Conservation (phyloP, 2,329 filamentous ascomycete genomes). For the Ascochyta koolunga region DNA sequence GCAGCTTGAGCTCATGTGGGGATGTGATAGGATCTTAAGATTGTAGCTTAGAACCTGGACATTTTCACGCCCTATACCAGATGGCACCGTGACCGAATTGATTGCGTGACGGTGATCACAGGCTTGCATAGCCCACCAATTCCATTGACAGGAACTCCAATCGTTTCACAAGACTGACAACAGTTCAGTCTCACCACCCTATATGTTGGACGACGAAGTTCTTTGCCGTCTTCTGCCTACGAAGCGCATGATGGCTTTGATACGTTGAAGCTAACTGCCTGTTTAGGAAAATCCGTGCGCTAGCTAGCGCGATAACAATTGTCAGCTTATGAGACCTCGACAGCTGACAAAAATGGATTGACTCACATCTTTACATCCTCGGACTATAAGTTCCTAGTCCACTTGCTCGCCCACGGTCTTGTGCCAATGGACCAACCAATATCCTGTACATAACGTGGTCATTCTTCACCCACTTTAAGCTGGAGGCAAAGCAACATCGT, state of each 20-base stretch:
- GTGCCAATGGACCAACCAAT: not conserved
- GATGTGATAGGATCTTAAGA: constrained; percentile 46
- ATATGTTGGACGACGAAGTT: not conserved
- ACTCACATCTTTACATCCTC: constrained; percentile 2
- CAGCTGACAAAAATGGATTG: not conserved
- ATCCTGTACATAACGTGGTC: not conserved
- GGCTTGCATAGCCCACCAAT: not conserved
- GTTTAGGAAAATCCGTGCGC: constrained; percentile 3
- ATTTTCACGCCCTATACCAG: constrained; percentile 34
- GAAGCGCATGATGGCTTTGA: not conserved
- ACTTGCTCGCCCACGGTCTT: not conserved
- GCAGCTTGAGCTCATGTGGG: constrained; percentile 43
- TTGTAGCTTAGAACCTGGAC: constrained; percentile 49
- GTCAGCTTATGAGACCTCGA: not conserved
- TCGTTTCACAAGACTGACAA: not conserved
- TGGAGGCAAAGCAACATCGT: not conserved
- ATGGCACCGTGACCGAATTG: constrained; percentile 2
- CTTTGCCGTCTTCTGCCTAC: not conserved
- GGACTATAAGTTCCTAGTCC: not conserved
- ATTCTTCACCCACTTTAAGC: not conserved
- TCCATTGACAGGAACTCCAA: not conserved
- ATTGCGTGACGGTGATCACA: constrained; percentile 6
- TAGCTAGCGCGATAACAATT: constrained; percentile 6
- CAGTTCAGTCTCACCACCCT: not conserved
- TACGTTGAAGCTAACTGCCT: not conserved